These are phyloP conservation scores for Epicoccum sorghinum DNA, from an alignment of 2,329 filamentous ascomycete genomes.

Conservation along the genomic window DNA sequence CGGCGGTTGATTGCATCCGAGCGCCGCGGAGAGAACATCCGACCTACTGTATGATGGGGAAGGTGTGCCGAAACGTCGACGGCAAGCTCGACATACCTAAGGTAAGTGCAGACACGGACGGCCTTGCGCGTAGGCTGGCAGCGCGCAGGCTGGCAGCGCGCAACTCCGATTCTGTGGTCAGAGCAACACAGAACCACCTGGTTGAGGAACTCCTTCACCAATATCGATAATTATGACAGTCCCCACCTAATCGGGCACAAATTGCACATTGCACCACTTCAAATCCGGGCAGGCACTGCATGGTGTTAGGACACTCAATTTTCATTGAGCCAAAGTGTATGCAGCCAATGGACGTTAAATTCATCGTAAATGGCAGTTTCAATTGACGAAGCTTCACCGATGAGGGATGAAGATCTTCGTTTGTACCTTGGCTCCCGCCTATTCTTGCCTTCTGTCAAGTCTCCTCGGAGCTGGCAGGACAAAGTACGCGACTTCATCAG, in stretches of 20 bases:
- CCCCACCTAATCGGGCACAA: constrained; percentile 21
- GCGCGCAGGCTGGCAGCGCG: constrained; percentile 22
- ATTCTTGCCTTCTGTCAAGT: too few relatives aligned
- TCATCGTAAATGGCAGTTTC: too few relatives aligned
- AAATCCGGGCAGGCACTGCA: too few relatives aligned
- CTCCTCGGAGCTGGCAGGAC: too few relatives aligned
- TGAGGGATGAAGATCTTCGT: too few relatives aligned
- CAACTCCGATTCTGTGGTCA: constrained; percentile 12
- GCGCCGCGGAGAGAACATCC: background rate
- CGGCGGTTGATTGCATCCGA: background rate
- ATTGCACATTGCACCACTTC: constrained; percentile 20
- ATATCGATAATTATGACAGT: constrained; percentile 26
- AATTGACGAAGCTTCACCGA: too few relatives aligned
- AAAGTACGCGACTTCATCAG: constrained; percentile 31
- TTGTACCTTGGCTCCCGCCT: too few relatives aligned
- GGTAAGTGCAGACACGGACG: constrained; percentile 16
- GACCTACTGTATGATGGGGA: background rate
- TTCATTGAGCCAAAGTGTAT: too few relatives aligned
- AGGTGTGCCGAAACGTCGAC: background rate
- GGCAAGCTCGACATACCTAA: background rate
- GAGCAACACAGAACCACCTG: constrained; percentile 36
- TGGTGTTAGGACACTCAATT: too few relatives aligned
- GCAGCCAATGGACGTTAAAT: too few relatives aligned
- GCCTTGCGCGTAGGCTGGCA: constrained; percentile 14
- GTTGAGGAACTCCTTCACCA: constrained; percentile 18